Evolutionary conservation across 2,329 filamentous ascomycete genomes (phyloP), one percentile per base, ranked within the genome.

Genomic region (Aspergillus jensenii): DNA sequence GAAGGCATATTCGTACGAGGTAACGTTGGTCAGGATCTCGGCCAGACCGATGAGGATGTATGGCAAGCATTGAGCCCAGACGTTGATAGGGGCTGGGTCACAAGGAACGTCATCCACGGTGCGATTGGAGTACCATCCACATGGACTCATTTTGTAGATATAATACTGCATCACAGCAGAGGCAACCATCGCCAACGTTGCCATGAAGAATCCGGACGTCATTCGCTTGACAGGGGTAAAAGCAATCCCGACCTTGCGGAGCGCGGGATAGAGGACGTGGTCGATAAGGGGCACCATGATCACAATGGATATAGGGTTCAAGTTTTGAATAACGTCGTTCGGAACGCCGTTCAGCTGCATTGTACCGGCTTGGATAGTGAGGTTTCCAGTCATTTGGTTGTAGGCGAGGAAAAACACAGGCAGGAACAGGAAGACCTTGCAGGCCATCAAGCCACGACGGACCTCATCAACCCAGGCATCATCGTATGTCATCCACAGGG

Each of bases 401-500:
- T 82, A 82, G 6, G 78, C 75, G 5, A 83, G 72, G 74, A 71
- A 68, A 67, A 77, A 83, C 9, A 82, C 72, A n/a, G 80, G 80
- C 55, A 77, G 84, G 73, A 81, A 83, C 60, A 83, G 75, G 74
- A 90, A 93, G 35, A 91, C 88, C 62, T 84, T 81, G 78, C 87
- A 90, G 56, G 88, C 87, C 65, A 83, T 80, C 56, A 90, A 78
- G 60, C 88, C 89, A 74, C 89, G 87, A 52, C 81, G 81, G 49
- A 92, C 86, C 70, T 93, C 88, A 69, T 91, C 89, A 35, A 93
- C 90, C 89, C 90, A 93, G 52, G 85, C 84, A 65, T 93, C 90
- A 61, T 93, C 90, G 65, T 91, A 92, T 0, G 87, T 89, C 87
- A 93, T 92, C 70, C 70, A 72, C 5, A n/a, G n/a, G 1, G 70